phyloP scores from a whole-genome alignment of 192 early-diverging fungal species.

The Allomyces arbusculus region DNA sequence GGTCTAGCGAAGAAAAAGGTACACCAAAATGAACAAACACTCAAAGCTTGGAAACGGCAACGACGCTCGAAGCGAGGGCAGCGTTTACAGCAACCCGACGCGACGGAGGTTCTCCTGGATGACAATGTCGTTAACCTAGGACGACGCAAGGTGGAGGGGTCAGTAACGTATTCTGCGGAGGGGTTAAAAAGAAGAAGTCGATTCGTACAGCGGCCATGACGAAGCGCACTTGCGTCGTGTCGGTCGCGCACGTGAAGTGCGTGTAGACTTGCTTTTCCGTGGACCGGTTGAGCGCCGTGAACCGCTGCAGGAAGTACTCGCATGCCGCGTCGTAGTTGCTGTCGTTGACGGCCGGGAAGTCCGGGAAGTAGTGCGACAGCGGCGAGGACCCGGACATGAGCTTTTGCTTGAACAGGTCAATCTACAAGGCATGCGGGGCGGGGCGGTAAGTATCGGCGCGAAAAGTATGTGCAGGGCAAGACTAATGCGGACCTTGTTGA shows the following conservation, averaged over 20 bases:
- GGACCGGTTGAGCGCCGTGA: slow-evolving; percentile 55
- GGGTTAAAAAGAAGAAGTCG: too few relatives aligned
- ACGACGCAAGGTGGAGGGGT: too few relatives aligned
- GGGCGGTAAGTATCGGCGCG: too few relatives aligned
- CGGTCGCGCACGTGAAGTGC: slow-evolving; percentile 73
- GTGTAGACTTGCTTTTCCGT: slow-evolving; percentile 71
- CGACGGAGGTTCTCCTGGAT: slow-evolving; percentile 65
- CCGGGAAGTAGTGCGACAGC: slow-evolving; percentile 72
- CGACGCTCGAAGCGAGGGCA: too few relatives aligned
- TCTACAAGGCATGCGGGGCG: slow-evolving; percentile 7
- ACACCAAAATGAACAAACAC: not conserved
- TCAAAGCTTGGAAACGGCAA: not conserved
- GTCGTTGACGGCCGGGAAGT: slow-evolving; percentile 34
- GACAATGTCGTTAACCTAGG: slow-evolving; percentile 70
- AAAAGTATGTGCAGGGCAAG: not conserved
- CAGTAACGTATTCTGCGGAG: too few relatives aligned
- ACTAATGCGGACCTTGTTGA: slow-evolving; percentile 45
- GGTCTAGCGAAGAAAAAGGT: not conserved
- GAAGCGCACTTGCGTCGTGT: slow-evolving; percentile 69
- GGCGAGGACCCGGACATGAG: slow-evolving; percentile 42
- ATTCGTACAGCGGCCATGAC: slow-evolving; percentile 38
- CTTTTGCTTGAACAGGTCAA: slow-evolving; percentile 88
- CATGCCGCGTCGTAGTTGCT: slow-evolving; percentile 50
- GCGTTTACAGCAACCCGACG: slow-evolving; percentile 43
- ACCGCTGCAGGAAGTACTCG: slow-evolving; percentile 59